phyloP scores from a whole-genome alignment of 1,284 basidiomycete species.

The Singerocomus rubriflavus region DNA sequence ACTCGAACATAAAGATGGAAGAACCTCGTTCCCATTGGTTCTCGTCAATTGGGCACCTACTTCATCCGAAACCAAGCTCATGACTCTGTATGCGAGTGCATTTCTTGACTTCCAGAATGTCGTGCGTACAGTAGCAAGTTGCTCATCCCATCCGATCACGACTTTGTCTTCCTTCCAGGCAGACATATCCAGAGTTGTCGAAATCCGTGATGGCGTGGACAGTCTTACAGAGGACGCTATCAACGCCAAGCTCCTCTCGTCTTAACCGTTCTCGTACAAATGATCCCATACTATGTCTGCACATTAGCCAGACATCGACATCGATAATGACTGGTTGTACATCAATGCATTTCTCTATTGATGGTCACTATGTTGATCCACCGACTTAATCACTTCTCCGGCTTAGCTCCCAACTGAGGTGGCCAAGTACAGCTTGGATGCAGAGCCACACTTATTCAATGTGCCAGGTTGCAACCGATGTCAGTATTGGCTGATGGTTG shows the following conservation, averaged over 20 bases:
- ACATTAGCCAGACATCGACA: not conserved
- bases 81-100: constrained; percentile 84
- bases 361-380: not conserved
- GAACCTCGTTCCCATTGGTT: constrained; percentile 81
- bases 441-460: not conserved
- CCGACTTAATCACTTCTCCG: not conserved
- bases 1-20: constrained; percentile 78
- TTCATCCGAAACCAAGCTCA: constrained; percentile 68
- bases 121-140: constrained; percentile 41
- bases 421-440: not conserved
- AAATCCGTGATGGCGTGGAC: constrained; percentile 79
- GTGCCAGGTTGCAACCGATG: not conserved
- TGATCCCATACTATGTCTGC: not conserved
- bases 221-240: constrained; percentile 70
- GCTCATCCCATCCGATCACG: not conserved
- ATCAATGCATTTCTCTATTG: not conserved
- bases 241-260: constrained; percentile 55
- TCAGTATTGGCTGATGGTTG: no score
- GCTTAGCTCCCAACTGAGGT: not conserved
- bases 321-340: no score
- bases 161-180: constrained; percentile 41
- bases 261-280: constrained; percentile 4
- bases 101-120: constrained; percentile 76
- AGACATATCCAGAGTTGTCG: constrained; percentile 73
- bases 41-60: constrained; percentile 85